Conservation (phyloP, 176 grass and related monocot species). For the Echinochloa phyllopogon region DNA sequence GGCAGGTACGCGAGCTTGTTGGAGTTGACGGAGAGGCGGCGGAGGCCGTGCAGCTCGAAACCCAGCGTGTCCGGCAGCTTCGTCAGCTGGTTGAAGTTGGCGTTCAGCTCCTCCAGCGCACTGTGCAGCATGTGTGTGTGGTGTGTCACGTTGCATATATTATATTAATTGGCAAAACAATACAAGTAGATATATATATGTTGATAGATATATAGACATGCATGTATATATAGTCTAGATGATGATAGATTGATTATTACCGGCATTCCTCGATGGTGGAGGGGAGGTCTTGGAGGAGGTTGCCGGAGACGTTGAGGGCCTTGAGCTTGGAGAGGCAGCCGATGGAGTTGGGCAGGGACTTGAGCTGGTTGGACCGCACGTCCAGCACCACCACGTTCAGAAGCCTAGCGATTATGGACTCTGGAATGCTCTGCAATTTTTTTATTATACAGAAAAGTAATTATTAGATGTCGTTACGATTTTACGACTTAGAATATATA, state of each 20-base stretch:
- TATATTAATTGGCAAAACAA: too few relatives aligned
- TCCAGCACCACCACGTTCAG: conserved; percentile 86
- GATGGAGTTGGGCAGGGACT: conserved; percentile 88
- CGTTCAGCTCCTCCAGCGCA: conserved; percentile 82
- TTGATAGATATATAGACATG: too few relatives aligned
- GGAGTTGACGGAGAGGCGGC: conserved; percentile 78
- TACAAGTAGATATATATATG: too few relatives aligned
- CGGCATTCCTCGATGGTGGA: conserved; percentile 91
- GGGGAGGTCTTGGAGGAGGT: conserved; percentile 75
- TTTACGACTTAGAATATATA: background rate
- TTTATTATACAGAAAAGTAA: background rate
- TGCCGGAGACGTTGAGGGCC: conserved; percentile 92
- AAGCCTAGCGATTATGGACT: conserved; percentile 89
- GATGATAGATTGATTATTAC: conserved; percentile 27
- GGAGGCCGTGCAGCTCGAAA: conserved; percentile 82
- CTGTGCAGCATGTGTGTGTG: conserved; percentile 35
- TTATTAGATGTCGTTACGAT: background rate
- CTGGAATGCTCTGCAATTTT: conserved; percentile 74
- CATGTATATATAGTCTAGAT: too few relatives aligned
- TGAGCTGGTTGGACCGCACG: conserved; percentile 94
- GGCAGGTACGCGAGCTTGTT: conserved; percentile 84
- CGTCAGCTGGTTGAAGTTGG: conserved; percentile 93
- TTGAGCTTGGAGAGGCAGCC: conserved; percentile 97
- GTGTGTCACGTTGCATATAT: too few relatives aligned
- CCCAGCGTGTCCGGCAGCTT: conserved; percentile 90